A percentile compares a stretch with the other conserved stretches of the same genome.
Evolutionary conservation across 1,284 basidiomycete species (phyloP).

Genomic region (Hymenochaete sp.): DNA sequence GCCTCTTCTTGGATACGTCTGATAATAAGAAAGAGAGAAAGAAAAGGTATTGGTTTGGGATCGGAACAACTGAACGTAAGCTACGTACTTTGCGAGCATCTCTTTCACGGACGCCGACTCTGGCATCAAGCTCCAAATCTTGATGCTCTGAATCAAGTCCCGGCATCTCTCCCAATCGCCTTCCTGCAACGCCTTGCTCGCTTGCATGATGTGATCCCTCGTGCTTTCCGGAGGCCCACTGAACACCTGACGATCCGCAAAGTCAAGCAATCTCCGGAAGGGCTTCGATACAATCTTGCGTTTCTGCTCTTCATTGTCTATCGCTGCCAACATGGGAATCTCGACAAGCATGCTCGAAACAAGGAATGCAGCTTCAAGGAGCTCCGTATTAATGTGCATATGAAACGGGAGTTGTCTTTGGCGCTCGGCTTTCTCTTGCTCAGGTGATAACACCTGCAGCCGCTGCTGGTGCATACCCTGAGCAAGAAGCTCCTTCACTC

Average conservation of each 20-base stretch:
- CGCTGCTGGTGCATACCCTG: constrained; percentile 94
- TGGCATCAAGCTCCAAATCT: constrained; percentile 97
- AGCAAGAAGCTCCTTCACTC: constrained; percentile 94
- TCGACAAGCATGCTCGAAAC: constrained; percentile 98
- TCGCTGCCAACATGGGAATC: constrained; percentile 90
- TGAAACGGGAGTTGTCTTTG: constrained; percentile 97
- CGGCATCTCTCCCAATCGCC: constrained; percentile 97
- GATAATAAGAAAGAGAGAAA: constrained; percentile 13
- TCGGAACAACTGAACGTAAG: background rate
- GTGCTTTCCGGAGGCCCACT: constrained; percentile 98
- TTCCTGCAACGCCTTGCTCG: constrained; percentile 90
- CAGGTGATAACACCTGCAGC: constrained; percentile 77
- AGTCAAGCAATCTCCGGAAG: constrained; percentile 92
- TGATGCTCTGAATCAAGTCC: constrained; percentile 91
- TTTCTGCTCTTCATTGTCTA: constrained; percentile 89
- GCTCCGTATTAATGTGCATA: constrained; percentile 99
- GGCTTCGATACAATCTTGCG: constrained; percentile 89
- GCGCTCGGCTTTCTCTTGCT: constrained; percentile 96
- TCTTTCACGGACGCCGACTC: constrained; percentile 83
- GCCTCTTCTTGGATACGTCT: constrained; percentile 98
- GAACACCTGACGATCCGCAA: constrained; percentile 96
- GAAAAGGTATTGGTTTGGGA: constrained; percentile 1
- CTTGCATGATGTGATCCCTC: constrained; percentile 98
- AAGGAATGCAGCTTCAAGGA: constrained; percentile 95
- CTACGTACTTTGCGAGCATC: constrained; percentile 81